Conservation (phyloP, 75 land plant species). For the Selaginella tamariscina region DNA sequence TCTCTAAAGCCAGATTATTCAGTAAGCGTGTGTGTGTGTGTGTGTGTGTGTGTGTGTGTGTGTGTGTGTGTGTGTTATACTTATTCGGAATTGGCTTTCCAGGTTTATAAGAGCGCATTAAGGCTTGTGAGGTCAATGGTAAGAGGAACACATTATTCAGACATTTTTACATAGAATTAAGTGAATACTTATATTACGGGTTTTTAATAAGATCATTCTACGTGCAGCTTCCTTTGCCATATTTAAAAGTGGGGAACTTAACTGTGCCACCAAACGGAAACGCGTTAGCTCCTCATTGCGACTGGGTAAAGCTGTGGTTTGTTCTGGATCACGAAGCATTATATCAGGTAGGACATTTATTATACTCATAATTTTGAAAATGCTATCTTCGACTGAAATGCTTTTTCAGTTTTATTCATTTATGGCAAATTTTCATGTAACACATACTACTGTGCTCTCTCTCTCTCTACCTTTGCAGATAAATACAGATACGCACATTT, state of each 20-base stretch:
- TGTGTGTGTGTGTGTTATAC: conserved; percentile 4
- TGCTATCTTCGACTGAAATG: no score
- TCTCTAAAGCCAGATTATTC: conserved; percentile 90
- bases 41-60: not conserved
- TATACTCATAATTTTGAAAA: no score
- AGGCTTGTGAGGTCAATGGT: conserved; percentile 92
- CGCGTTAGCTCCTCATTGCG: conserved; percentile 74
- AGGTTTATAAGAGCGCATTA: conserved; percentile 94
- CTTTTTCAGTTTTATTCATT: no score
- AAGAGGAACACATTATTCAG: conserved; percentile 15
- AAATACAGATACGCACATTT: not conserved
- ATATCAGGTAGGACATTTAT: conserved; percentile 52
- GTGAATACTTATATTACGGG: not conserved
- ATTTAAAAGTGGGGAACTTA: conserved; percentile 76
- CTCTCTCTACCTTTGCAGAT: no score
- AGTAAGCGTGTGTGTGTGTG: conserved; percentile 32
- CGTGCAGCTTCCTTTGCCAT: conserved; percentile 80
- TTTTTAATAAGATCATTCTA: conserved; percentile 1
- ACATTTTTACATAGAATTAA: conserved; percentile 7
- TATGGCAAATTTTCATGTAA: no score
- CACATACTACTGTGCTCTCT: no score
- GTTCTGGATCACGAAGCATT: conserved; percentile 86
- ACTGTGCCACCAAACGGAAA: conserved; percentile 69
- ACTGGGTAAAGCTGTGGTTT: conserved; percentile 79
- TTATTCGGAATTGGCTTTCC: conserved; percentile 15